Evolutionary conservation across 2,329 filamentous ascomycete species (phyloP).

Genomic region (Phialophora chinensis): DNA sequence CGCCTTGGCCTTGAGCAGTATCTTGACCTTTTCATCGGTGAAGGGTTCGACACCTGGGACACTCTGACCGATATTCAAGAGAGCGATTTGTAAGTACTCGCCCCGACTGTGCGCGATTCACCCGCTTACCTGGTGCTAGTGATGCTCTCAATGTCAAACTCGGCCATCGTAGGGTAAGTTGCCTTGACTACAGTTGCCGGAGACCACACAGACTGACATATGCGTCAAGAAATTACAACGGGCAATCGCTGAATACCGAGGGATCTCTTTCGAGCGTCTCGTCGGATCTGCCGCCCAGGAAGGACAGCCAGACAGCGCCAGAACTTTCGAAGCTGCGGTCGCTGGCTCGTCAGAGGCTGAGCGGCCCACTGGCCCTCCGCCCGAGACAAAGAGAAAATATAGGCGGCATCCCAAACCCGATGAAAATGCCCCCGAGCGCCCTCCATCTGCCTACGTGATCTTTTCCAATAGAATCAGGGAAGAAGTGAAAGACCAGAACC

Average conservation of each 20-base stretch:
- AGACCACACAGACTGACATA: constrained; percentile 20
- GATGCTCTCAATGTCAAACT: constrained; percentile 78
- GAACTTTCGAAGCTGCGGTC: constrained; percentile 46
- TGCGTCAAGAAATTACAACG: constrained; percentile 74
- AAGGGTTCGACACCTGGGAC: constrained; percentile 86
- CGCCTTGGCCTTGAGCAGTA: constrained; percentile 82
- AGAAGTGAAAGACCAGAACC: constrained; percentile 73
- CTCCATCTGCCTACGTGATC: constrained; percentile 81
- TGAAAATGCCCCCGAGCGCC: constrained; percentile 78
- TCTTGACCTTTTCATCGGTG: constrained; percentile 72
- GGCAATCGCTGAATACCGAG: constrained; percentile 76
- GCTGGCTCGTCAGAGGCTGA: constrained; percentile 20
- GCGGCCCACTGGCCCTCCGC: constrained; percentile 18
- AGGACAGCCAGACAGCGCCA: constrained; percentile 46
- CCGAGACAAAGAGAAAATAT: constrained; percentile 41
- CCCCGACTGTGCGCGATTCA: background rate
- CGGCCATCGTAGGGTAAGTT: constrained; percentile 77
- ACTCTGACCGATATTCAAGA: constrained; percentile 84
- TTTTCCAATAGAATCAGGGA: constrained; percentile 82
- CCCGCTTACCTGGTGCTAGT: constrained; percentile 49
- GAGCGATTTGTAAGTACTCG: constrained; percentile 71
- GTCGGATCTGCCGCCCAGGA: constrained; percentile 44
- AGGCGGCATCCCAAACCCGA: constrained; percentile 63
- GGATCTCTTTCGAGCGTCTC: constrained; percentile 60
- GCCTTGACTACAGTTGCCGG: constrained; percentile 1